phyloP scores from a whole-genome alignment of 805 yeast genomes.

The Hanseniaspora pseudoguilliermondii region DNA sequence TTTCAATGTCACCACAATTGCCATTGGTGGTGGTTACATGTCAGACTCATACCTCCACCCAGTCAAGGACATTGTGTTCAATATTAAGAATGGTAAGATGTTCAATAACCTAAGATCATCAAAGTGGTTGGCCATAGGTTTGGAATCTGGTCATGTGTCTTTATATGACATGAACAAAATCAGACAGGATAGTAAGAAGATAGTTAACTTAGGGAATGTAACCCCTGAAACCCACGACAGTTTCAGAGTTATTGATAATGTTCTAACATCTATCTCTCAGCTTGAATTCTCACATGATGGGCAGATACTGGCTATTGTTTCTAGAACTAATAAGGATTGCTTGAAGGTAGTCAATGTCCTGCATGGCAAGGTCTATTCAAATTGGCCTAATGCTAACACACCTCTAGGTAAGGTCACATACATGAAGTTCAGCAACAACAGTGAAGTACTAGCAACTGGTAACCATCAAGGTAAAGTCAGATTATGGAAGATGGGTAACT shows the following conservation, averaged over 20 bases:
- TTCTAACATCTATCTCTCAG: slow-evolving; percentile 62
- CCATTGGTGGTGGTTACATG: slow-evolving; percentile 47
- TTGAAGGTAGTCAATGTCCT: slow-evolving; percentile 79
- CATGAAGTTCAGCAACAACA: slow-evolving; percentile 63
- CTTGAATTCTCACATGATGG: slow-evolving; percentile 75
- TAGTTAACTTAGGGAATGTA: not conserved
- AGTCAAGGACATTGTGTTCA: slow-evolving; percentile 16
- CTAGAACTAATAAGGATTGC: slow-evolving; percentile 76
- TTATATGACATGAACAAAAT: slow-evolving; percentile 49
- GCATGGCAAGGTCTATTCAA: slow-evolving; percentile 68
- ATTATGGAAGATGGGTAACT: slow-evolving; percentile 79
- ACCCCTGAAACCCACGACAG: slow-evolving; percentile 38
- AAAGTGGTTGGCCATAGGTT: slow-evolving; percentile 82
- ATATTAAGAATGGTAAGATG: slow-evolving; percentile 14
- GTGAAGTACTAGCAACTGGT: slow-evolving; percentile 77
- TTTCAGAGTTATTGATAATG: slow-evolving; percentile 40
- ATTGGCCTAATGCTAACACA: slow-evolving; percentile 97
- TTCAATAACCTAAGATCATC: slow-evolving; percentile 29
- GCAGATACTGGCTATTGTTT: slow-evolving; percentile 73
- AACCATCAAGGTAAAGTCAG: slow-evolving; percentile 85
- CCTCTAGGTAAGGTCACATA: slow-evolving; percentile 90
- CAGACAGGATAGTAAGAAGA: slow-evolving; percentile 19
- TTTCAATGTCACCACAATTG: slow-evolving; percentile 65
- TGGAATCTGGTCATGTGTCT: slow-evolving; percentile 77
- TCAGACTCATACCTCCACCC: slow-evolving; percentile 22